Conservation (phyloP, 2,329 filamentous ascomycete species). For the Colletotrichum nymphaeae region DNA sequence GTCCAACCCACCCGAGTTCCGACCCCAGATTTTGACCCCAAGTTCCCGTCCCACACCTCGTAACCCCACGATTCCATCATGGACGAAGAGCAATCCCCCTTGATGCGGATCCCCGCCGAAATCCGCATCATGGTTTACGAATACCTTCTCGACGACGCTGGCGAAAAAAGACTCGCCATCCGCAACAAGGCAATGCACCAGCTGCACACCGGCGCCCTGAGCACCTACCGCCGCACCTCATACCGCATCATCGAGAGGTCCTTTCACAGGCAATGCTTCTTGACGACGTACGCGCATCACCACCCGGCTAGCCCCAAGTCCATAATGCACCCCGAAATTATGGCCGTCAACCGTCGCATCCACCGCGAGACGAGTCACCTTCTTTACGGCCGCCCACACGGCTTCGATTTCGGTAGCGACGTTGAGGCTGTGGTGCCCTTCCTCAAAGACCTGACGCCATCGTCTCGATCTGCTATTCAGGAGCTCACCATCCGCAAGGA, state of each 20-base stretch:
- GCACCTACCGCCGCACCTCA: conserved; percentile 42
- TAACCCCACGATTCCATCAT: conserved; percentile 12
- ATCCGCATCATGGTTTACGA: conserved; percentile 57
- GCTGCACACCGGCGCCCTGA: conserved; percentile 6
- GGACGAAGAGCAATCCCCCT: conserved; percentile 25
- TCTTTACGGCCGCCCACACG: conserved; percentile 64
- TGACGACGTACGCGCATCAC: conserved; percentile 62
- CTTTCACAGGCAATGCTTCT: conserved; percentile 52
- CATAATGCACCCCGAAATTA: conserved; percentile 56
- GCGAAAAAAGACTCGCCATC: conserved; percentile 51
- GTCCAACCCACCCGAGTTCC: not conserved
- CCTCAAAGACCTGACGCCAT: conserved; percentile 64
- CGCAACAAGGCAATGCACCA: conserved; percentile 48
- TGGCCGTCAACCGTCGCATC: conserved; percentile 59
- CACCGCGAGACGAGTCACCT: conserved; percentile 66
- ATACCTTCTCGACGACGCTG: conserved; percentile 55
- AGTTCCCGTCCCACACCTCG: not conserved
- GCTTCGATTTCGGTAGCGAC: conserved; percentile 69
- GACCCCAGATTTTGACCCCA: not conserved
- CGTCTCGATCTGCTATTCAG: conserved; percentile 58
- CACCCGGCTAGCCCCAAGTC: conserved; percentile 52
- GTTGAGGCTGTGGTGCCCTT: conserved; percentile 72
- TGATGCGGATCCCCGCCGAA: conserved; percentile 51
- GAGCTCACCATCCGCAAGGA: conserved; percentile 67
- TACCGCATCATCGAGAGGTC: conserved; percentile 56